Evolutionary conservation across 257 asterid genomes (phyloP).

Genomic region (Asclepias syriaca): DNA sequence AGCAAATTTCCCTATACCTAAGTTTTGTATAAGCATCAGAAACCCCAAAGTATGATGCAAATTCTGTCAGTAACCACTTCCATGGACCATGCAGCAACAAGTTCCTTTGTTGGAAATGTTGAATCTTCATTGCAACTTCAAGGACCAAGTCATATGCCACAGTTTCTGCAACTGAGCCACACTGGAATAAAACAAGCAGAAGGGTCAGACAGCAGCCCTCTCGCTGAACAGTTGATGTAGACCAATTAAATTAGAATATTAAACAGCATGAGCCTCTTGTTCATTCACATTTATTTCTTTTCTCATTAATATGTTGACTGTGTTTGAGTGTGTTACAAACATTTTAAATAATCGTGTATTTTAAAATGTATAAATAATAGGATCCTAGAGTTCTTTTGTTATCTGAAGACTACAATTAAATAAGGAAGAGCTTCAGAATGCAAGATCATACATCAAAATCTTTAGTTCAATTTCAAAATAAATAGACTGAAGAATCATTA

Average conservation of each 20-base stretch:
- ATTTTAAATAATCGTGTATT: not conserved
- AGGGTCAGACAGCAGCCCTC: conserved; percentile 17
- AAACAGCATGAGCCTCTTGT: not conserved
- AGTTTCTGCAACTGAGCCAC: conserved; percentile 55
- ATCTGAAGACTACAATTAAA: not conserved
- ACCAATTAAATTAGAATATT: not conserved
- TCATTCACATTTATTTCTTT: not conserved
- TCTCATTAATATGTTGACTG: not conserved
- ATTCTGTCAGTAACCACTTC: conserved; percentile 50
- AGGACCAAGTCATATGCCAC: conserved; percentile 50
- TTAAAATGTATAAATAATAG: not conserved
- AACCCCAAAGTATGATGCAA: conserved; percentile 48
- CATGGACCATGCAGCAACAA: conserved; percentile 45
- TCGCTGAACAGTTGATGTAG: not conserved
- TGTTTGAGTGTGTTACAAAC: not conserved
- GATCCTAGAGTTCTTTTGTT: not conserved
- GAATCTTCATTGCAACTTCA: conserved; percentile 49
- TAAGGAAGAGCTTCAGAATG: not conserved
- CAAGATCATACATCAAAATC: not conserved
- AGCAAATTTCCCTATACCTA: conserved; percentile 22
- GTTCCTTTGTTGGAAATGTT: conserved; percentile 41
- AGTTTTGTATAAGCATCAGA: conserved; percentile 52
- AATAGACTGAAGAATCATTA: not conserved
- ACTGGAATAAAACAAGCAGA: conserved; percentile 21
- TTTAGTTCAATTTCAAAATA: not conserved